phyloP scores from a whole-genome alignment of 2,329 filamentous ascomycete species.

The Cladosporium phlei region DNA sequence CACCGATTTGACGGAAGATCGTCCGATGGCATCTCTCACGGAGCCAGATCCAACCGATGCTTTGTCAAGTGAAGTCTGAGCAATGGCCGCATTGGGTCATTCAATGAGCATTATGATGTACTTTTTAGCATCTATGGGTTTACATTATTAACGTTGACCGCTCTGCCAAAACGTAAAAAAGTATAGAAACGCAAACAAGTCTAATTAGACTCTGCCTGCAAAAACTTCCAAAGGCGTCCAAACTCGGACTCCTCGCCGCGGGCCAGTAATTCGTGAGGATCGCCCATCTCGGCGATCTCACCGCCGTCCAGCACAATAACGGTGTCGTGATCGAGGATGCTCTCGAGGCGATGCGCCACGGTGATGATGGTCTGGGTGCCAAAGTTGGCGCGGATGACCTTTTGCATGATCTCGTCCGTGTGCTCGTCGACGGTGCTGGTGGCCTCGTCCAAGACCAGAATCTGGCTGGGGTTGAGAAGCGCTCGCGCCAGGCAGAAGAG shows the following conservation, averaged over 20 bases:
- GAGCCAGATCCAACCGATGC: too few relatives aligned
- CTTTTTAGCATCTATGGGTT: background rate
- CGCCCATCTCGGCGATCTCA: slow-evolving; percentile 39
- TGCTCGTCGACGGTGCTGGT: slow-evolving; percentile 49
- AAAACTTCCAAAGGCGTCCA: slow-evolving; percentile 10
- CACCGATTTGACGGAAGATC: too few relatives aligned
- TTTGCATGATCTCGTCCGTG: slow-evolving; percentile 56
- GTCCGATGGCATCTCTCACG: too few relatives aligned
- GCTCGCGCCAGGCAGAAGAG: slow-evolving; percentile 48
- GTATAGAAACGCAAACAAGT: background rate
- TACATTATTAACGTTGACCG: slow-evolving; percentile 1
- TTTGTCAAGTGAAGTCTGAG: too few relatives aligned
- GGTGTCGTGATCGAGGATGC: slow-evolving; percentile 51
- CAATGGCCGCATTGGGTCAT: too few relatives aligned
- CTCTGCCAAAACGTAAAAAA: background rate
- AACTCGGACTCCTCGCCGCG: slow-evolving; percentile 11
- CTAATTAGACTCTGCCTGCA: slow-evolving; percentile 3
- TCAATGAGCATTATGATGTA: too few relatives aligned
- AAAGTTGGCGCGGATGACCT: slow-evolving; percentile 44
- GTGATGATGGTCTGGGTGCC: slow-evolving; percentile 54
- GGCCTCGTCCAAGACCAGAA: slow-evolving; percentile 38
- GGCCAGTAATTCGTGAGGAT: slow-evolving; percentile 21
- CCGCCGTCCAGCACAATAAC: slow-evolving; percentile 51
- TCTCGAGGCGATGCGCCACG: slow-evolving; percentile 54
- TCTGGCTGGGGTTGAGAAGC: slow-evolving; percentile 37